Evolutionary conservation across 2,329 filamentous ascomycete species (phyloP).

Genomic region (Hypomyces perniciosus): DNA sequence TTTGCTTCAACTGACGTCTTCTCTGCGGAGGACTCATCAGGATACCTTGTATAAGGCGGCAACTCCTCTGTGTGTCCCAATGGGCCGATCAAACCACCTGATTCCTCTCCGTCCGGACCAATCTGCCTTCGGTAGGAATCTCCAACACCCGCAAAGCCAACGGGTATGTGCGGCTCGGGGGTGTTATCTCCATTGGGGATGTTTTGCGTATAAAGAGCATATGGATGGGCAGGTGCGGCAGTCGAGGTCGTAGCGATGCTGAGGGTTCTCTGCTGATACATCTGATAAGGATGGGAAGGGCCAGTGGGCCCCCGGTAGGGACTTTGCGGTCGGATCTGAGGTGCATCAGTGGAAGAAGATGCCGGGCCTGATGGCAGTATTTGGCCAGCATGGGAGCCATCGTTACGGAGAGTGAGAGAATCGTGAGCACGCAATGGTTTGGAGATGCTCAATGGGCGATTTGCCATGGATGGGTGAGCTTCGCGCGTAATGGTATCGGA

Average conservation of each 20-base stretch:
- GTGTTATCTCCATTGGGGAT: constrained; percentile 50
- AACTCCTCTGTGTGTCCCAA: constrained; percentile 87
- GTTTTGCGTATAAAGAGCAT: constrained; percentile 79
- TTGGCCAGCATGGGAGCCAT: constrained; percentile 31
- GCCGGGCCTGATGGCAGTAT: constrained; percentile 16
- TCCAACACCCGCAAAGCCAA: constrained; percentile 67
- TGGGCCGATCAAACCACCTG: constrained; percentile 79
- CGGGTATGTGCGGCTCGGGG: constrained; percentile 44
- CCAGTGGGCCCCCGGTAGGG: constrained; percentile 65
- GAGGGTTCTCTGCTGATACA: constrained; percentile 70
- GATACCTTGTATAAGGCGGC: constrained; percentile 86
- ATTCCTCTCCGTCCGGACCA: constrained; percentile 76
- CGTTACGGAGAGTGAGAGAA: constrained; percentile 46
- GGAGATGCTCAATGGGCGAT: constrained; percentile 48
- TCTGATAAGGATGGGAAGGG: constrained; percentile 77
- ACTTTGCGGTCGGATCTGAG: constrained; percentile 45
- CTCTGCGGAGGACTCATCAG: constrained; percentile 61
- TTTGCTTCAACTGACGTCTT: constrained; percentile 35
- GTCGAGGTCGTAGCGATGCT: constrained; percentile 71
- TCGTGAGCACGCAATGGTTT: constrained; percentile 47
- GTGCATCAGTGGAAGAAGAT: constrained; percentile 29
- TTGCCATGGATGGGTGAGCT: constrained; percentile 17
- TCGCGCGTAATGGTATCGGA: constrained; percentile 11
- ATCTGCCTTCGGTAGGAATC: constrained; percentile 65
- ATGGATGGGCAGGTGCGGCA: constrained; percentile 58